Conservation (phyloP, 2,329 filamentous ascomycete genomes). For the Pseudogymnoascus sp. region DNA sequence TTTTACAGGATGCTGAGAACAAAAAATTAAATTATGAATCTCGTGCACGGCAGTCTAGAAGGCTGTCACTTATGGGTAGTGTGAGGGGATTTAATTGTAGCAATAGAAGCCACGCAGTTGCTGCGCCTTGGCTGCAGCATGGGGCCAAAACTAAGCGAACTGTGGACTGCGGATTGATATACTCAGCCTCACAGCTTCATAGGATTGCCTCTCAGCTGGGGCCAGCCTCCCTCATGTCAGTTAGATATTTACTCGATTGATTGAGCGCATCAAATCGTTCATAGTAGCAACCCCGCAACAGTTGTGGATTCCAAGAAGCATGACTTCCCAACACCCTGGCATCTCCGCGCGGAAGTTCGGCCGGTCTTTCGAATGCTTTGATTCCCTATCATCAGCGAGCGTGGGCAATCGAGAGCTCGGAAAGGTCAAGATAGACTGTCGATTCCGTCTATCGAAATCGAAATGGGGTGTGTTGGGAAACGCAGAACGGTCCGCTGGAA, state of each 20-base stretch:
- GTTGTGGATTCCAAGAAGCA: background rate
- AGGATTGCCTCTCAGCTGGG: background rate
- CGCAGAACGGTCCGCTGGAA: slow-evolving; percentile 12
- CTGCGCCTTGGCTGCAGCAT: background rate
- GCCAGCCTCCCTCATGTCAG: background rate
- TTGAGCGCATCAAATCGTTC: background rate
- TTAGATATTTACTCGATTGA: background rate
- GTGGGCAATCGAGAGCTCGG: background rate
- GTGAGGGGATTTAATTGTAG: background rate
- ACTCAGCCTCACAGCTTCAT: background rate
- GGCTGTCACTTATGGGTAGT: background rate
- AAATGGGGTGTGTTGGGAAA: background rate
- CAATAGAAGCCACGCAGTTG: background rate
- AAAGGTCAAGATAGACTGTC: background rate
- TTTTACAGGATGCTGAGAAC: background rate
- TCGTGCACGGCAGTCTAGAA: background rate
- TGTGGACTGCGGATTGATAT: background rate
- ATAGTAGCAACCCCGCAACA: background rate
- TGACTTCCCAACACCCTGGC: background rate
- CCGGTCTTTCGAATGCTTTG: background rate
- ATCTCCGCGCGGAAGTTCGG: background rate
- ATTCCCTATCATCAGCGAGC: background rate
- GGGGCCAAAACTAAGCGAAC: background rate
- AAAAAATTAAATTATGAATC: background rate
- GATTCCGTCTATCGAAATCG: background rate